Conservation (phyloP, 148 eudicot genomes). For the Persicaria maculosa region DNA sequence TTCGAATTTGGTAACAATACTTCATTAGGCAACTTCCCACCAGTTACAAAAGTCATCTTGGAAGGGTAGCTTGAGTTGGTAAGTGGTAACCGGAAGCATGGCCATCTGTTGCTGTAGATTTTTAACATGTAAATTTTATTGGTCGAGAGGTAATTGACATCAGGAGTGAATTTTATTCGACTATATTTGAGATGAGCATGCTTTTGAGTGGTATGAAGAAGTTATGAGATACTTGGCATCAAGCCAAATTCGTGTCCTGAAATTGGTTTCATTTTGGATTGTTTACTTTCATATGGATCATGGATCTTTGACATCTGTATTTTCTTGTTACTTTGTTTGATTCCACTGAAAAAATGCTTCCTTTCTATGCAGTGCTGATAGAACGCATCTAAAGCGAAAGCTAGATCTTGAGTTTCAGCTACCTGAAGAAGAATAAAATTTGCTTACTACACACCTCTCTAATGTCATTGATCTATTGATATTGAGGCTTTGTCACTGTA, state of each 20-base stretch:
- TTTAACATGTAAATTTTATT: background rate
- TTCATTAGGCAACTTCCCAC: background rate
- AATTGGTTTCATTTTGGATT: background rate
- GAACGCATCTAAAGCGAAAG: constrained; percentile 86
- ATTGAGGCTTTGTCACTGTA: constrained; percentile 6
- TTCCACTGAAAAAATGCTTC: background rate
- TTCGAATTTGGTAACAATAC: background rate
- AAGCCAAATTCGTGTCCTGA: background rate
- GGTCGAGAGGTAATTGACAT: background rate
- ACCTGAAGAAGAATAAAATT: constrained; percentile 51
- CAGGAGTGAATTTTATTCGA: background rate
- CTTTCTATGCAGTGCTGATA: constrained; percentile 65
- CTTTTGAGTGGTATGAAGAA: background rate
- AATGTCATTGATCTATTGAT: constrained; percentile 1
- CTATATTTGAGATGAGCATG: background rate
- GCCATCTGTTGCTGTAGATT: background rate
- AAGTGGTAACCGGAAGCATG: background rate
- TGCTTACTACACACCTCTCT: constrained; percentile 9
- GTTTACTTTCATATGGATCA: background rate
- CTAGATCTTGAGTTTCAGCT: constrained; percentile 84
- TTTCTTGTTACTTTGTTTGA: background rate
- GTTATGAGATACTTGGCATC: background rate
- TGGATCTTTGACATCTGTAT: background rate
- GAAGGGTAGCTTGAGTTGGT: background rate
- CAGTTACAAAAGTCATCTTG: background rate